Evolutionary conservation across 1,284 basidiomycete species (phyloP), one percentile per base, ranked within the genome.

Genomic region (Ceratobasidium sp.): DNA sequence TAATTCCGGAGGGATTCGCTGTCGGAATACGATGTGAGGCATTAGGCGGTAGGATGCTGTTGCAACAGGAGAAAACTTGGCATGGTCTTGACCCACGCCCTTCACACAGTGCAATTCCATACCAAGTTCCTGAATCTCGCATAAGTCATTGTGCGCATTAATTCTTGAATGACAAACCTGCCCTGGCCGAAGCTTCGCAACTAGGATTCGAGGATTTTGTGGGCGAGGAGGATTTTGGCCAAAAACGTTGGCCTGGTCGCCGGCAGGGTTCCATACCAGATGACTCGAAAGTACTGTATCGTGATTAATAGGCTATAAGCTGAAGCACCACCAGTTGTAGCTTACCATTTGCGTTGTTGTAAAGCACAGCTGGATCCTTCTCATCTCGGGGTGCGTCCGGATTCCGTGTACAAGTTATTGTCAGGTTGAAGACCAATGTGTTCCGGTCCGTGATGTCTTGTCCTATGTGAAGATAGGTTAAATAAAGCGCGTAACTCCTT

Each of bases 51-150:
- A 99, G 1, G 96, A 93, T 0, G 97, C 96, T 10, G 95, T 97
- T 1, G 96, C 94, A 62, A 99, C 97, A n/a, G 97, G 95, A 72
- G 89, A 94, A 81, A 93, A 99, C 80, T 99, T 99, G 50, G 97
- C 96, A 79, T 99, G 97, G 77, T 97, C 95, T 77, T 93, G 94
- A 23, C 95, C 96, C n/a, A 94, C 88, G 6, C 96, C 94, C 79
- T 98, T 98, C 73, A 96, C 85, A 58, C 95, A 96, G 79, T 99
- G 96, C 73, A 97, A 79, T 79, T 98, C 94, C 81, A 96, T 87
- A 41, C 92, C 85, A 50, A 98, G 84, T 59, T 86, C 85, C 79
- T 96, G 93, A 2, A 6, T 6, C 55, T 10, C 21, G 26, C 39
- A 16, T 21, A 43, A 53, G 48, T 28, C n/a, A 14, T 26, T 26